Base-by-base conservation (phyloP, 2,329 filamentous ascomycete genomes). In the Pseudocercospora vitis region DNA sequence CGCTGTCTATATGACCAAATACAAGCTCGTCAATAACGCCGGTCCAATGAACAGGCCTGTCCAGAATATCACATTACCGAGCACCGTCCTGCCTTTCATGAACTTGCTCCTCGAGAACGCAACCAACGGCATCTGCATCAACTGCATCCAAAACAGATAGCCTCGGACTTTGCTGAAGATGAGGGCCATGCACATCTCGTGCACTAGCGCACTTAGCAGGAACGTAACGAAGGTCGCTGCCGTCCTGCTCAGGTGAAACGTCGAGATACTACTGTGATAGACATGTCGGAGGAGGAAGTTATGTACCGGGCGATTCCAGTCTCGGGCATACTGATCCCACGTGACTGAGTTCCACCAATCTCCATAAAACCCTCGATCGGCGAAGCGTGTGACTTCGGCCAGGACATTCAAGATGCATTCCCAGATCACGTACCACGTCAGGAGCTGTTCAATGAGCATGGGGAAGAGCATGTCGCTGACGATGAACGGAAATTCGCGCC, bases 381-480 rank as follows among this genome's bases (percentile, higher is more conserved):
- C 87, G 68, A 91, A 92, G 58, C 78, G 77, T 0, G 87, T 91
- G 51, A 91, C 68, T 70, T 92, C 88, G 3, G 87, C 88, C 18
- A 91, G 76, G 11, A 89, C 81, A 68, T 91, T 91, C 56, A 91
- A 74, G 21, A 77, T 68, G 57, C 76, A 78, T 61, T 79, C 76
- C 88, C 88, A 92, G 60, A 91, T 91, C 23, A 92, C 79, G 68
- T 91, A 91, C 85, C 88, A 92, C 0, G 83, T 79, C 53, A 89
- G 78, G 48, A 91, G 71, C 57, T 90, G 89, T 67, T 91, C 87
- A 71, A 90, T 83, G 72, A 91, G 82, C 57, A 92, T 85, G 0
- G 88, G 88, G 57, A 91, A 90, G 7, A 90, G 77, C 56, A 92
- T 78, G 63, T 91, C 87, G 55, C 78, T 80, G n/a, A 90, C 72